Percentiles rank a stretch among this genome's conserved stretches.
Evolutionary conservation across 2,329 filamentous ascomycete genomes (phyloP).

Genomic region (Capronia americana): DNA sequence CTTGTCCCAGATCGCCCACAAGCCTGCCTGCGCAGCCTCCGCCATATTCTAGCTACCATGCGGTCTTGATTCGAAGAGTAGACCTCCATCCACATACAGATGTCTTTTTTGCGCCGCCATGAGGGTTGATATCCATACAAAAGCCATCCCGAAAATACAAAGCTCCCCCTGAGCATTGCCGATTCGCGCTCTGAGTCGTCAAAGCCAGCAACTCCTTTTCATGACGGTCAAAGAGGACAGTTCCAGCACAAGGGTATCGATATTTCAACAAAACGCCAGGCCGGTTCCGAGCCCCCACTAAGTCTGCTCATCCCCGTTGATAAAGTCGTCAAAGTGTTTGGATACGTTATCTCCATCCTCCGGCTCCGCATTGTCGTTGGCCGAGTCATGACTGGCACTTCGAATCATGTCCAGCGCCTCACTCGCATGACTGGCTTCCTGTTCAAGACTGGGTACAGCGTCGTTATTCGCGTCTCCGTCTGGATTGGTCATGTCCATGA

Average conservation of each 20-base stretch:
- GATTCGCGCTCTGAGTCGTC: background rate
- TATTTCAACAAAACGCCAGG: conserved; percentile 19
- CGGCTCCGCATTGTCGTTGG: conserved; percentile 39
- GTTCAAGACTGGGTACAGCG: conserved; percentile 34
- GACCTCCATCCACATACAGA: conserved; percentile 5
- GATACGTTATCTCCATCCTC: conserved; percentile 37
- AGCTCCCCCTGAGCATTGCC: background rate
- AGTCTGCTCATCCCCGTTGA: conserved; percentile 33
- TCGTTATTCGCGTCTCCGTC: conserved; percentile 43
- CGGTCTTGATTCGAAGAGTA: background rate
- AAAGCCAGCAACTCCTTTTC: conserved; percentile 4
- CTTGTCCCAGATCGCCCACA: background rate
- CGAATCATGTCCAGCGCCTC: conserved; percentile 51
- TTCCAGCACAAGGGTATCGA: conserved; percentile 13
- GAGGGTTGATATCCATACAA: background rate
- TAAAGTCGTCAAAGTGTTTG: conserved; percentile 42
- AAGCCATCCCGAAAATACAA: background rate
- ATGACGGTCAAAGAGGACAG: background rate
- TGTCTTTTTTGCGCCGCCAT: background rate
- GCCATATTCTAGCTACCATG: background rate
- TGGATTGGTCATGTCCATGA: conserved; percentile 55
- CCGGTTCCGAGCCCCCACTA: conserved; percentile 6
- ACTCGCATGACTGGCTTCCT: conserved; percentile 54
- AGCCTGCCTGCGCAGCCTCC: background rate
- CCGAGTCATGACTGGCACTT: conserved; percentile 37